Evolutionary conservation across 331 rosid species (phyloP), one percentile per base, ranked within the genome.

Genomic region (Acacia concinna): DNA sequence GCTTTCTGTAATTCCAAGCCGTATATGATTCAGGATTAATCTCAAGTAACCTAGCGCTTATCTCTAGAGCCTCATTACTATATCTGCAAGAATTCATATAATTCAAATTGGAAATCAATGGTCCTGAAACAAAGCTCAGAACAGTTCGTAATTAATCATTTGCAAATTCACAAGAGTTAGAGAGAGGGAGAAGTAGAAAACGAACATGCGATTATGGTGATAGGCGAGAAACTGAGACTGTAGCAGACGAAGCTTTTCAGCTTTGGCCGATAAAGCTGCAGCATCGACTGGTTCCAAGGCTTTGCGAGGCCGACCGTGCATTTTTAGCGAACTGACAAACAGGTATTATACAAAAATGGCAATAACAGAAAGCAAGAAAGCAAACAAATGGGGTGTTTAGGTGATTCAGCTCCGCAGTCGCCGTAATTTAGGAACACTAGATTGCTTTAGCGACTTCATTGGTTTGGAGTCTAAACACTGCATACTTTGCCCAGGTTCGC

Each of bases 241-340:
- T 14, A 96, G 92, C 70, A 77, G 68, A 12, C 92, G 89, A 63
- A 93, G 97, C 81, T 90, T 87, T 66, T 80, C 79, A 12, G 93
- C 89, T 81, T 91, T 88, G 47, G 81, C 88, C 10, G 87, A 73
- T 30, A 84, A 79, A 67, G 82, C 97, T 41, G 83, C 87, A 60
- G 82, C 90, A 14, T 93, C 98, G 73, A 88, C 92, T 52, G 88
- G 89, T 75, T 89, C 85, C 70, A 78, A 82, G 44, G 97, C 81
- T 70, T 88, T 87, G 76, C 95, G 97, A 81, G 94, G 98, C 8
- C 86, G 89, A 60, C 97, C 97, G 86, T 94, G 98, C 98, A 94
- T 94, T 77, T 87, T 76, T 67, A 28, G n/a, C n/a, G 4, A 30
- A 30, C 5, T 10, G 25, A 27, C 68, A 20, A 72, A 49, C 43